A percentile compares a stretch with the other conserved stretches of the same genome.
These are phyloP conservation scores for Zoysia japonica DNA, from an alignment of 176 grass and related monocot genomes.

Conservation along the genomic window DNA sequence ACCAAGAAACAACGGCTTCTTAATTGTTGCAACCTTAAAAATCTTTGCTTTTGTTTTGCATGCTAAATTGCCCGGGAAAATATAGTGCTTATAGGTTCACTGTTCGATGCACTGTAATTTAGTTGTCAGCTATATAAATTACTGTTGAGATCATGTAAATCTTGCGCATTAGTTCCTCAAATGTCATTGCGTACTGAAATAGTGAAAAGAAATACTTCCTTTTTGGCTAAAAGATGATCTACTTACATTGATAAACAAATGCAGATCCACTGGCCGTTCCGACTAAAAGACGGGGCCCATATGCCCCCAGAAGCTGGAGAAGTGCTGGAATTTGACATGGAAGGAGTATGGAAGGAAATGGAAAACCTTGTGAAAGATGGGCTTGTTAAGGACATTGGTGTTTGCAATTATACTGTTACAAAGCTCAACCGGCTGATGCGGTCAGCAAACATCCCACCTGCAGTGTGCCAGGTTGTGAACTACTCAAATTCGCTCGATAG, in stretches of 20 bases:
- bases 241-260: slow-evolving; percentile 17
- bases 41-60: background rate
- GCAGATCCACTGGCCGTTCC: slow-evolving; percentile 81
- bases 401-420: slow-evolving; percentile 63
- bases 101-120: background rate
- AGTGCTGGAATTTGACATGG: slow-evolving; percentile 78
- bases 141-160: background rate
- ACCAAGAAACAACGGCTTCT: background rate
- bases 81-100: background rate
- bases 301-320: slow-evolving; percentile 62
- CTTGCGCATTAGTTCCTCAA: background rate
- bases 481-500: background rate
- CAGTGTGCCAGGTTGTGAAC: slow-evolving; percentile 71
- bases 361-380: slow-evolving; percentile 65
- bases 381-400: slow-evolving; percentile 63
- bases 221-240: background rate
- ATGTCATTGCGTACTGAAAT: background rate
- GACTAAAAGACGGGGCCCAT: slow-evolving; percentile 64
- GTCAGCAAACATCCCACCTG: slow-evolving; percentile 48
- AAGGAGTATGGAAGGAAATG: slow-evolving; percentile 85
- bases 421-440: slow-evolving; percentile 63
- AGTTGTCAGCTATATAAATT: background rate
- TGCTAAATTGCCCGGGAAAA: background rate
- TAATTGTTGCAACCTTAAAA: background rate
- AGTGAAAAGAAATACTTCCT: background rate